Base-by-base conservation (phyloP, 148 eudicot species). In the Linanthus parryae region DNA sequence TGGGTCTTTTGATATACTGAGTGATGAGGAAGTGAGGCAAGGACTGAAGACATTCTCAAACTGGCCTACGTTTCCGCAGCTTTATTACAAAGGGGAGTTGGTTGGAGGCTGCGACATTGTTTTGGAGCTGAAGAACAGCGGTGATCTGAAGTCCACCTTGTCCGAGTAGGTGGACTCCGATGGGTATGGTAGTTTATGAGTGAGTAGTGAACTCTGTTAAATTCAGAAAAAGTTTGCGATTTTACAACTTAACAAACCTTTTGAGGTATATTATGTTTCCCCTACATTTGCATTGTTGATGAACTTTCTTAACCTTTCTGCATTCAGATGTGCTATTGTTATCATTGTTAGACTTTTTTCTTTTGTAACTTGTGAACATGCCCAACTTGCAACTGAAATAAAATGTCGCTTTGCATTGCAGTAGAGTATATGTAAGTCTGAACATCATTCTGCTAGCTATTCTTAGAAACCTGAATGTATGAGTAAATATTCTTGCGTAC, bases 1-100 rank as follows among this genome's bases (percentile, higher is more conserved):
- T 57, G 96, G 95, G 33, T 81, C 87, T 4, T 94, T 88, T 24
- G 99, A 94, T 70, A 88, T 88, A 26, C 67, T 88, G 46, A 61
- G 67, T 3, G 99, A 94, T 15, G 84, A 82, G 8, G 85, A 73
- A 65, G 92, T 94, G 49, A 73, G 99, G 60, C 85, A 84, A 42
- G 96, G 96, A 7, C 49, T 94, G 50, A 94, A 94, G 78, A 73
- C 71, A 2, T 84, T 64, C 69, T 94, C 99, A 3, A 88, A 94
- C 55, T 94, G 96, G 99, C 99, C 99, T 19, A 94, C 99, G 8
- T 94, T 62, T 66, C 99, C 99, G 17, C 96, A 94, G 77, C 77
- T 94, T 57, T 94, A 84, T 67, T 82, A 80, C 79, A 84, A 94
- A 70, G 99, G 99, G 18, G 96, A 94, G 67, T 56, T 94, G 45